Evolutionary conservation across 2,329 filamentous ascomycete species (phyloP).

Genomic region (Laburnicola sp.): DNA sequence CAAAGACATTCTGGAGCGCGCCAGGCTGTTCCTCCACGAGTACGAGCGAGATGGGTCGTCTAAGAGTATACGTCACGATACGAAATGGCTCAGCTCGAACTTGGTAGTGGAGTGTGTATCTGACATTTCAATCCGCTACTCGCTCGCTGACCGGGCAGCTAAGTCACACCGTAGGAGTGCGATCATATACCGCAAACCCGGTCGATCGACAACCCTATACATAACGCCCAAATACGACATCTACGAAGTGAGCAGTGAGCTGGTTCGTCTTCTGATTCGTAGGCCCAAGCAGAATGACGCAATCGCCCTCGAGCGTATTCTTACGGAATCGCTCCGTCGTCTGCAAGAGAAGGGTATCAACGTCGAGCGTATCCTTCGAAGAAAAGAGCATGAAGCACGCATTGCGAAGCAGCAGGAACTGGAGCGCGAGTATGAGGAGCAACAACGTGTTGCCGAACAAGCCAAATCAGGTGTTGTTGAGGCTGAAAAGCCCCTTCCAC

Average conservation of each 20-base stretch:
- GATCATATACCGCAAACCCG: constrained; percentile 75
- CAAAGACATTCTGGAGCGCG: constrained; percentile 82
- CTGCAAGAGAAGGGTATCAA: constrained; percentile 91
- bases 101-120: constrained; percentile 76
- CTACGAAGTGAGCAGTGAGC: constrained; percentile 87
- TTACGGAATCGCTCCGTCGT: constrained; percentile 81
- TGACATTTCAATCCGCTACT: constrained; percentile 74
- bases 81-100: constrained; percentile 87
- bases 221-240: constrained; percentile 77
- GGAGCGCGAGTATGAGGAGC: constrained; percentile 65
- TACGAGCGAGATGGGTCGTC: constrained; percentile 65
- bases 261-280: constrained; percentile 78
- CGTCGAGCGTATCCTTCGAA: constrained; percentile 87
- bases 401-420: constrained; percentile 83
- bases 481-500: constrained; percentile 20
- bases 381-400: constrained; percentile 83
- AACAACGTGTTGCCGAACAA: constrained; percentile 47
- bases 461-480: constrained; percentile 28
- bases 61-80: constrained; percentile 76
- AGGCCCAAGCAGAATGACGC: constrained; percentile 86
- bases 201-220: constrained; percentile 68
- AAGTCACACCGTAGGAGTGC: constrained; percentile 56
- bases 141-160: constrained; percentile 70
- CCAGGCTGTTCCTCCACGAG: constrained; percentile 86
- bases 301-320: constrained; percentile 85